Conservation (phyloP, 148 eudicot species). For the Amaranthus hypochondriacus region DNA sequence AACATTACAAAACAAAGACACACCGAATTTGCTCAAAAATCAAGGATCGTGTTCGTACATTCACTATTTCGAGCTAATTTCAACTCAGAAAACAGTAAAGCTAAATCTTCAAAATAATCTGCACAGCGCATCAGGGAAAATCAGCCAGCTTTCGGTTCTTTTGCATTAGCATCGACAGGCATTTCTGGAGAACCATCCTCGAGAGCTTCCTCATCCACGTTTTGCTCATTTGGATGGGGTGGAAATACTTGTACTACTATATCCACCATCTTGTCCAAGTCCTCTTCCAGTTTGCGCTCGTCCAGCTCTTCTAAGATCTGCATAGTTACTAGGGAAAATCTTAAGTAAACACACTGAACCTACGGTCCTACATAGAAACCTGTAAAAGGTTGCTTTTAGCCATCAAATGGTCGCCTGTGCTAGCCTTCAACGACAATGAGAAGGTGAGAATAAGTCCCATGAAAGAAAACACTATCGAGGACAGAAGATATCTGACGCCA, state of each 20-base stretch:
- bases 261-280: slow-evolving; percentile 34
- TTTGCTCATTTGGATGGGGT: slow-evolving; percentile 31
- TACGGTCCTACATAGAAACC: too few relatives aligned
- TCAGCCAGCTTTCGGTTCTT: slow-evolving; percentile 16
- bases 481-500: too few relatives aligned
- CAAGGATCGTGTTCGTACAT: not conserved
- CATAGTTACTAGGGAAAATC: not conserved
- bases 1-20: too few relatives aligned
- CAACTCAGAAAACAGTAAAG: not conserved
- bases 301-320: slow-evolving; percentile 52
- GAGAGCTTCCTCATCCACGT: slow-evolving; percentile 19
- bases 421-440: too few relatives aligned
- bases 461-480: too few relatives aligned
- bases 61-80: not conserved
- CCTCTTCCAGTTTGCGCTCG: slow-evolving; percentile 35
- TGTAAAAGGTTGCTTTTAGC: too few relatives aligned
- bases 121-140: not conserved
- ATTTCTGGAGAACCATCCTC: slow-evolving; percentile 16
- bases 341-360: too few relatives aligned
- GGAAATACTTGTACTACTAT: slow-evolving; percentile 49
- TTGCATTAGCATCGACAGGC: slow-evolving; percentile 3
- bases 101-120: not conserved
- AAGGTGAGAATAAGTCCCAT: too few relatives aligned
- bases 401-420: too few relatives aligned
- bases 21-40: too few relatives aligned